Percentiles rank a stretch among this genome's conserved stretches.
Evolutionary conservation across 345 rosid genomes (phyloP).

Genomic region (Eucalyptus albens): DNA sequence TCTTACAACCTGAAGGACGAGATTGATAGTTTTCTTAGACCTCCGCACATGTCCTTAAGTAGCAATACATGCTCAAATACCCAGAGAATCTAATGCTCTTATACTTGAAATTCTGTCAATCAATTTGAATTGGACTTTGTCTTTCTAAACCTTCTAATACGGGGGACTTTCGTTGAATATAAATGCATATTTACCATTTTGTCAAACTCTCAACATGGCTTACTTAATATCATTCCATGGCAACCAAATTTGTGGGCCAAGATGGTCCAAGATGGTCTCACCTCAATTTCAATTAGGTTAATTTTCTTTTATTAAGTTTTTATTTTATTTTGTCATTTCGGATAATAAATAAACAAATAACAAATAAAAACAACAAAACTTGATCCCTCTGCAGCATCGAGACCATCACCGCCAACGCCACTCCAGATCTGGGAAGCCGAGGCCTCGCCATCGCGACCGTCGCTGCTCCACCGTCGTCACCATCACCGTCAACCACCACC

Average conservation of each 20-base stretch:
- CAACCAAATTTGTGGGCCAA: background rate
- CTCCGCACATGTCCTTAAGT: background rate
- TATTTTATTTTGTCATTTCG: too few species aligned
- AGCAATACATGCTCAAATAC: background rate
- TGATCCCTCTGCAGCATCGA: background rate
- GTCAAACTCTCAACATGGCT: background rate
- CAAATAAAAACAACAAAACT: too few species aligned
- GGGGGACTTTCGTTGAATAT: background rate
- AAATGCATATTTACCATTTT: background rate
- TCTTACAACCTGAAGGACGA: background rate
- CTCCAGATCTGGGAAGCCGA: too few species aligned
- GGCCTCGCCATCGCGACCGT: too few species aligned
- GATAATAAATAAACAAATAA: too few species aligned
- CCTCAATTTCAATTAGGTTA: too few species aligned
- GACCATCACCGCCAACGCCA: too few species aligned
- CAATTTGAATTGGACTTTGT: background rate
- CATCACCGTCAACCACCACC: too few species aligned
- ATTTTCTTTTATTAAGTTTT: too few species aligned
- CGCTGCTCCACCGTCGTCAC: too few species aligned
- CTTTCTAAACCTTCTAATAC: too few species aligned
- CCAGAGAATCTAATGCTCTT: background rate
- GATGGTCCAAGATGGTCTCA: too few species aligned
- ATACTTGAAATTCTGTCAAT: background rate
- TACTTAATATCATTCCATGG: background rate
- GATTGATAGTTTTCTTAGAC: background rate